Evolutionary conservation across 345 rosid species (phyloP).

Genomic region (Noccaea caerulescens): DNA sequence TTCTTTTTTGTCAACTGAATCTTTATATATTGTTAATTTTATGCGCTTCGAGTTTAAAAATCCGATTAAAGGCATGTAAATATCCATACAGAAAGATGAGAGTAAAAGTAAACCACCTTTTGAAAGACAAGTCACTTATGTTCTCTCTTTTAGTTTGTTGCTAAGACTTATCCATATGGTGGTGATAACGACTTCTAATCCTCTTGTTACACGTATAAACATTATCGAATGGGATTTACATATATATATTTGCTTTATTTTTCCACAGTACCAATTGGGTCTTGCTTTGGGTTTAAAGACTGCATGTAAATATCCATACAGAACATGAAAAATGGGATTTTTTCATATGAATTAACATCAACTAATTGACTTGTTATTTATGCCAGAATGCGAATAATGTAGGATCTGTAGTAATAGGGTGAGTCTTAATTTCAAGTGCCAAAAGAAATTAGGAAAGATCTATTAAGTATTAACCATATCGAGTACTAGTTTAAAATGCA

Average conservation of each 20-base stretch:
- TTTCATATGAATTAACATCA: not conserved
- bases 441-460: not conserved
- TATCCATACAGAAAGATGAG: not conserved
- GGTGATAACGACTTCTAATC: conserved; percentile 37
- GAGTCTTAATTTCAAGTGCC: not conserved
- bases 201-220: conserved; percentile 31
- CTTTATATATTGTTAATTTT: not conserved
- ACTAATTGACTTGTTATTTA: not conserved
- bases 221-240: not conserved
- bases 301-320: not conserved
- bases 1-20: not conserved
- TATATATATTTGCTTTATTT: conserved; percentile 3
- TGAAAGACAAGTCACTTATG: conserved; percentile 29
- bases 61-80: not conserved
- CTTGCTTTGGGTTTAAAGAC: not conserved
- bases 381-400: not conserved
- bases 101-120: conserved; percentile 26
- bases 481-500: no score
- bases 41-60: not conserved
- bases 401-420: not conserved
- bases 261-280: not conserved
- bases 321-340: not conserved
- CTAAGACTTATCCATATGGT: conserved; percentile 38
- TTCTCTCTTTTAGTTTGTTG: conserved; percentile 36
- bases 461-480: not conserved